Percentiles rank a stretch among this genome's conserved stretches.
phyloP scores from a whole-genome alignment of 192 early-diverging fungal genomes.

The Coemansia sp. region DNA sequence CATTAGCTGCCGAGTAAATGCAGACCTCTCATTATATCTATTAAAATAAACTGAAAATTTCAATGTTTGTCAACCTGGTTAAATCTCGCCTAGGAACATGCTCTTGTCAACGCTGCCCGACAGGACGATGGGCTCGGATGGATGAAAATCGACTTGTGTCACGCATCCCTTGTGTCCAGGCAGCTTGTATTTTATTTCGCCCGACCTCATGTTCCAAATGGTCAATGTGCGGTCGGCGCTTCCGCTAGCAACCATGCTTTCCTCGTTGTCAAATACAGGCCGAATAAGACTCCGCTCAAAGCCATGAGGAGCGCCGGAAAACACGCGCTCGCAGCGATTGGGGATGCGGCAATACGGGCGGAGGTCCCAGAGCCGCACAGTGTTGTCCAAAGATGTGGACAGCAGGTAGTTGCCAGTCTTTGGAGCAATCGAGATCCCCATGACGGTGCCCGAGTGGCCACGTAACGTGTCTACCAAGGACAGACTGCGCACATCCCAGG shows the following conservation, averaged over 20 bases:
- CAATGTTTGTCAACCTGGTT: not conserved
- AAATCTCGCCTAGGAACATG: constrained; percentile 82
- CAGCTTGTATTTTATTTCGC: constrained; percentile 86
- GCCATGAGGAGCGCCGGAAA: constrained; percentile 88
- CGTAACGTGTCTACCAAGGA: constrained; percentile 60
- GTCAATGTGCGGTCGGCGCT: constrained; percentile 85
- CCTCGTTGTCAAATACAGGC: constrained; percentile 87
- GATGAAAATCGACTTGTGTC: constrained; percentile 92
- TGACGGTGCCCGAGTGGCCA: constrained; percentile 89
- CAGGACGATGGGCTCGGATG: constrained; percentile 80
- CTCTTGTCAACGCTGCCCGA: constrained; percentile 84
- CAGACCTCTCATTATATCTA: too few species aligned
- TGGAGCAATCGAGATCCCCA: constrained; percentile 78
- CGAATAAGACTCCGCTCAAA: constrained; percentile 92
- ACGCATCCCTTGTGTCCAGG: constrained; percentile 94
- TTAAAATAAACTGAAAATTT: not conserved
- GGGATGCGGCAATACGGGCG: constrained; percentile 72
- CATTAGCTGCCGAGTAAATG: too few species aligned
- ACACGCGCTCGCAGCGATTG: constrained; percentile 72
- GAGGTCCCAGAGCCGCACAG: constrained; percentile 92
- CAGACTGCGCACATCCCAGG: constrained; percentile 86
- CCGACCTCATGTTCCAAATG: constrained; percentile 79
- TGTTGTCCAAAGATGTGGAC: constrained; percentile 93
- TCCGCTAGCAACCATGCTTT: constrained; percentile 79
- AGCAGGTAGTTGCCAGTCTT: constrained; percentile 76